Percentiles rank a stretch among this genome's conserved stretches.
These are phyloP conservation scores for Saturnispora bothae DNA, from an alignment of 805 yeast species.

Conservation along the genomic window DNA sequence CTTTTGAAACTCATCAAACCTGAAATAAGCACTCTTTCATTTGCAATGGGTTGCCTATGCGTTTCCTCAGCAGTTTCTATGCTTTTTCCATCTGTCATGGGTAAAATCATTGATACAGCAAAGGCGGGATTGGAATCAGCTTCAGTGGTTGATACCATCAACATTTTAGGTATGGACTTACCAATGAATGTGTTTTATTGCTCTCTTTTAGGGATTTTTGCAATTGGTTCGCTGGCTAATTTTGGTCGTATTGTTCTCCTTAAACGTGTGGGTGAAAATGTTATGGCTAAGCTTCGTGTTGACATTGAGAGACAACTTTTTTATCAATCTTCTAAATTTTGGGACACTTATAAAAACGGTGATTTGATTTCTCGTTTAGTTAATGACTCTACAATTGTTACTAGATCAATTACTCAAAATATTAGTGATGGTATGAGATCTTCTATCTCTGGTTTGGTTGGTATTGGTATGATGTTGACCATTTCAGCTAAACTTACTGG, in stretches of 20 bases:
- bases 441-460: conserved; percentile 71
- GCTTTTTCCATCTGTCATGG: conserved; percentile 74
- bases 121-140: conserved; percentile 18
- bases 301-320: conserved; percentile 67
- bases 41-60: conserved; percentile 56
- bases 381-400: conserved; percentile 80
- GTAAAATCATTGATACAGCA: conserved; percentile 73
- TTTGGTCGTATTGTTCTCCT: conserved; percentile 70
- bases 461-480: conserved; percentile 83
- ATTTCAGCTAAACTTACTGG: conserved; percentile 77
- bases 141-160: conserved; percentile 13
- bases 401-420: conserved; percentile 79
- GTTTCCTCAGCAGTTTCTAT: conserved; percentile 71
- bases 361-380: conserved; percentile 83
- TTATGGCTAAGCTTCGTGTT: conserved; percentile 76
- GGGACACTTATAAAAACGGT: conserved; percentile 84
- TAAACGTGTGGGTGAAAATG: conserved; percentile 72
- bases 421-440: conserved; percentile 89
- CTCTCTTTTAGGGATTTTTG: conserved; percentile 50
- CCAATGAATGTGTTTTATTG: conserved; percentile 54
- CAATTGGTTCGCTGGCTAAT: conserved; percentile 68
- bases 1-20: conserved; percentile 47
- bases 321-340: conserved; percentile 79
- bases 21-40: conserved; percentile 42
- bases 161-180: conserved; percentile 38